Base-by-base conservation (phyloP, 2,329 filamentous ascomycete species). In the Diaporthe longicolla region DNA sequence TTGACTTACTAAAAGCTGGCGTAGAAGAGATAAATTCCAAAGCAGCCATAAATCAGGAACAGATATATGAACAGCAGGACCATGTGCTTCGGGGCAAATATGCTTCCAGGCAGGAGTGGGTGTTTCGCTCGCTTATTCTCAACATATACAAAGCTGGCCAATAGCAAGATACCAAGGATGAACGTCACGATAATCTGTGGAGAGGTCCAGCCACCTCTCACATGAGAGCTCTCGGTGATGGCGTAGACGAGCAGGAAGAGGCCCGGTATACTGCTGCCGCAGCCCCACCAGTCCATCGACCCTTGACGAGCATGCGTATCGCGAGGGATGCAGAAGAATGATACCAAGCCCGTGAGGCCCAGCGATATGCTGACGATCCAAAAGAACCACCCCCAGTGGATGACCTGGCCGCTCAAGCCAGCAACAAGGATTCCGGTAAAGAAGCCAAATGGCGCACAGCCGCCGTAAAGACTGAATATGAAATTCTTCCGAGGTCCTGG, bases 231-330 rank as follows among this genome's bases (percentile, higher is more conserved):
- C 73, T 93, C 89, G 1, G 92, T 93, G 71, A 94, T 87, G 1
- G 92, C 89, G 77, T 91, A 94, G 3, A 93, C 90, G 77, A 93
- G 83, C 19, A 94, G 83, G 13, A 93, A 85, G 3, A 93, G 81
- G 0, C 91, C 92, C 0, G 84, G 82, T 4, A 91, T 84, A 10
- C 89, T 90, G 17, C 89, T 84, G 1, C 82, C 78, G 13, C 86
- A 83, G 1, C 92, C 91, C 54, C 85, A 82, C 88, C 89, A 93
- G 78, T 93, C 91, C 91, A 93, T 93, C 50, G 84, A 84, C 52
- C 87, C 81, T 0, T 82, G 82, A 37, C 82, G 79, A 26, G 78
- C 71, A 58, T 74, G 19, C 76, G 75, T 76, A 54, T 76, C 73
- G 15, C 55, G 66, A 15, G 73, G 73, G 17, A 75, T 70, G 52